Base-by-base conservation (phyloP, 257 asterid species). In the Haberlea rhodopensis region DNA sequence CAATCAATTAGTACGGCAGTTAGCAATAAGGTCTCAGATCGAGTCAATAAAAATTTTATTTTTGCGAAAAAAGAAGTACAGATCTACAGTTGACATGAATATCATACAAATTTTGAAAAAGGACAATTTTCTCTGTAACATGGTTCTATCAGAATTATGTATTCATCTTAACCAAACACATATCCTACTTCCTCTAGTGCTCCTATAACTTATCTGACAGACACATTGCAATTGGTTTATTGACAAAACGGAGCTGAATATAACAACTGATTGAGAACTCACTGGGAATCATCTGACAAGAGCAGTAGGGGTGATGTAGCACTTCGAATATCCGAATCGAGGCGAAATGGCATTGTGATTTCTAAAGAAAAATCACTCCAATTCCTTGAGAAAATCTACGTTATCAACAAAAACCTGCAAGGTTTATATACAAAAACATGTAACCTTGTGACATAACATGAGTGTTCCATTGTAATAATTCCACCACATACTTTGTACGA, bases 391-490 rank as follows among this genome's bases (percentile, higher is more conserved):
- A 75, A 91, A 88, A 80, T 91, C 98, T 16, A 88, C 71, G 64
- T 87, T 91, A 78, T 91, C 98, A 49, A 91, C 98, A 51, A 91
- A 91, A 28, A 91, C 98, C 98, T 91, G 88, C 81, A 75, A 69
- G 34, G 57, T 49, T 46, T 8, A 21, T 6, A 26, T 31, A n/a
- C n/a, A 27, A 53, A 21, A 56, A 34, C 25, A 45, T 60, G 22
- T 26, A 37, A 51, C 24, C 11, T 53, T 8, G 65, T 54, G 31
- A 2, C 1, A 20, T 11, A 34, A 1, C 60, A 11, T 11, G 13
- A 37, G 46, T 3, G 6, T 13, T 37, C 18, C 1, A 1, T 37
- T 11, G 18, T 37, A 37, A 11, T n/a, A 13, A 37, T 16, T 4
- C 16, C 46, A 37, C 46, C 16, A 34, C n/a, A 10, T 2, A n/a